Base-by-base conservation (phyloP, 768 basidiomycete species). In the Calocera viscosa region DNA sequence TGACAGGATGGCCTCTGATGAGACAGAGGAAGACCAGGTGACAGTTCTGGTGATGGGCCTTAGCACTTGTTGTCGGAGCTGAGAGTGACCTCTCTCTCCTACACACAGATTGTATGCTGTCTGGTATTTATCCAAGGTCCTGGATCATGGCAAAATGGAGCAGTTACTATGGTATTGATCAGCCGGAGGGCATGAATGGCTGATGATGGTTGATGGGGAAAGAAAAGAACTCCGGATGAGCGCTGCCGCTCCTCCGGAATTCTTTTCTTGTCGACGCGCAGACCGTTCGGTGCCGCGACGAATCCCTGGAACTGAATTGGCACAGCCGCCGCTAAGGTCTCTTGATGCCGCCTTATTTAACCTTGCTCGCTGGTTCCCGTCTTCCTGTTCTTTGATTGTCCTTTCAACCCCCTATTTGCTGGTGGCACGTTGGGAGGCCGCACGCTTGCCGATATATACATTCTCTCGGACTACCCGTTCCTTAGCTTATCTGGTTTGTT, bases 311-410 rank as follows among this genome's bases (percentile, higher is more conserved):
- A 60, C 3, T 60, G 30, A 60, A 60, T 32, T 28, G 53, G 22
- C 53, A 60, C 53, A 60, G 53, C 53, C 53, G 26, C 53, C 30
- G 30, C 53, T 60, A 26, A 60, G 53, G 53, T 22, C 53, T 32
- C 5, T 60, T 60, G 8, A 47, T 47, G 43, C 43, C 30, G 53
- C 53, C 30, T 2, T 60, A 26, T 60, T 60, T 60, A 26, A 19
- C 30, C 30, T 32, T 16, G 53, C 30, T 32, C 53, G 53, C 30
- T 26, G 26, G 24, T 19, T 28, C 53, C 30, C 2, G 7, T 5
- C 7, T 22, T 60, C 53, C 14, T 30, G 30, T 16, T 32, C 53
- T 32, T 60, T 60, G 53, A 26, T 32, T 32, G 24, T 26, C 22
- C 30, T 60, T 32, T 60, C 43, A 19, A 24, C 16, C 43, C 43